Evolutionary conservation across 108 stramenopile species (phyloP).

Genomic region (Fistulifera pelliculosa): DNA sequence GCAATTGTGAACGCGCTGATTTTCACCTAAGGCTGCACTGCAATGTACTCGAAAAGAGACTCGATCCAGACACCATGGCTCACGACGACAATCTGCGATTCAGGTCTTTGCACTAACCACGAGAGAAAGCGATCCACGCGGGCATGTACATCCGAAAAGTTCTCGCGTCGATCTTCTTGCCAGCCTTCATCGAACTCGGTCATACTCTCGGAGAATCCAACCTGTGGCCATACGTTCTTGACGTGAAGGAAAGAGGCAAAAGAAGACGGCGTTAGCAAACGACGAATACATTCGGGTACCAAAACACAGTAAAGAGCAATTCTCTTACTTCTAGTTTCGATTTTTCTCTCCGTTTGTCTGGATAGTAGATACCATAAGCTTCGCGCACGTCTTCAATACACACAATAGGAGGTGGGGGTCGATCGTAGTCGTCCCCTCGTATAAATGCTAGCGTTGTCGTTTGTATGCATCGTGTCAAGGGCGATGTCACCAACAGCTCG

Average conservation of each 20-base stretch:
- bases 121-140: slow-evolving; percentile 42
- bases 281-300: neutral
- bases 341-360: slow-evolving; percentile 34
- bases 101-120: slow-evolving; percentile 30
- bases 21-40: slow-evolving; percentile 34
- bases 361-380: slow-evolving; percentile 68
- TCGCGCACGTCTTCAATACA: slow-evolving; percentile 59
- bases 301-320: too few species aligned
- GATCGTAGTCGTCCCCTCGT: slow-evolving; percentile 22
- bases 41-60: slow-evolving; percentile 29
- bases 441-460: slow-evolving; percentile 59
- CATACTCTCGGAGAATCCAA: slow-evolving; percentile 40
- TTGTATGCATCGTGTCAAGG: slow-evolving; percentile 66
- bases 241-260: neutral
- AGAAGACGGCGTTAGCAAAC: neutral
- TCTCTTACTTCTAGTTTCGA: slow-evolving; percentile 35
- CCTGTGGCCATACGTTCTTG: slow-evolving; percentile 34
- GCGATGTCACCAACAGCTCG: slow-evolving; percentile 41
- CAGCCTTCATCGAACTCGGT: slow-evolving; percentile 54
- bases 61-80: slow-evolving; percentile 81
- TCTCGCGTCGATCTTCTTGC: slow-evolving; percentile 48
- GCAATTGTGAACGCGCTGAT: slow-evolving; percentile 65
- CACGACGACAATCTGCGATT: slow-evolving; percentile 55
- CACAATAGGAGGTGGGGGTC: slow-evolving; percentile 10
- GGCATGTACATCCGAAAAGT: slow-evolving; percentile 21